A percentile compares a stretch with the other conserved stretches of the same genome.
These are phyloP conservation scores for Erysiphe pulchra DNA, from an alignment of 2,329 filamentous ascomycete species.

Conservation along the genomic window DNA sequence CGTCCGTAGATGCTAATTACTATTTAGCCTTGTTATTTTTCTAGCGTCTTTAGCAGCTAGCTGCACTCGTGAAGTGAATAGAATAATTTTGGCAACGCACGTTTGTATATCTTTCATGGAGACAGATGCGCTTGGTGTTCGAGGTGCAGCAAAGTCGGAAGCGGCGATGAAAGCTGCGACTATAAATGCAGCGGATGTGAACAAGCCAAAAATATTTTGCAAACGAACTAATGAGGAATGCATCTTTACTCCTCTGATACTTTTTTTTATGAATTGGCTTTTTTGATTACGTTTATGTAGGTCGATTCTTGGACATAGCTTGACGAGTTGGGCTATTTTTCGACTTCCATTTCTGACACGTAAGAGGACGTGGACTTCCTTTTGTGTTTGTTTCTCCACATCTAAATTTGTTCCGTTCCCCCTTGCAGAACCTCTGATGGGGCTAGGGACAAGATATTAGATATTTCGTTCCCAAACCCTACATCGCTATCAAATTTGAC, in stretches of 20 bases:
- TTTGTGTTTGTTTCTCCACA: too few relatives aligned
- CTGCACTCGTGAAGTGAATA: neutral
- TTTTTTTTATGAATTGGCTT: too few relatives aligned
- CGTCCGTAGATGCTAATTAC: conserved; percentile 49
- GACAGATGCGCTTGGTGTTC: conserved; percentile 39
- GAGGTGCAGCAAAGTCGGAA: conserved; percentile 46
- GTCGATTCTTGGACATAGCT: too few relatives aligned
- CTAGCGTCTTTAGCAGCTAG: conserved; percentile 2
- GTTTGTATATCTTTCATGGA: conserved; percentile 59
- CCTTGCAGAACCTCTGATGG: too few relatives aligned
- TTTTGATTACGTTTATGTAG: too few relatives aligned
- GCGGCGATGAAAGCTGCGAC: conserved; percentile 58
- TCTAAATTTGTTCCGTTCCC: too few relatives aligned
- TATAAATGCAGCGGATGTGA: conserved; percentile 75
- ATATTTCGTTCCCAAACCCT: too few relatives aligned
- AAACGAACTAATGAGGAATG: conserved; percentile 63
- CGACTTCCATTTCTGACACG: too few relatives aligned
- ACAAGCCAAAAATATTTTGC: conserved; percentile 93
- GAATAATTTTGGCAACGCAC: conserved; percentile 22
- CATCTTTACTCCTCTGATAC: conserved; percentile 25
- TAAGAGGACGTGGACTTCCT: too few relatives aligned
- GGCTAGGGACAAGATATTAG: too few relatives aligned
- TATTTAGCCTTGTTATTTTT: neutral
- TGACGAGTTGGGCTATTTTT: too few relatives aligned
- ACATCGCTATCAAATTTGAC: too few relatives aligned